phyloP scores from a whole-genome alignment of 805 yeast genomes.

The Saccharomyces eubayanus region DNA sequence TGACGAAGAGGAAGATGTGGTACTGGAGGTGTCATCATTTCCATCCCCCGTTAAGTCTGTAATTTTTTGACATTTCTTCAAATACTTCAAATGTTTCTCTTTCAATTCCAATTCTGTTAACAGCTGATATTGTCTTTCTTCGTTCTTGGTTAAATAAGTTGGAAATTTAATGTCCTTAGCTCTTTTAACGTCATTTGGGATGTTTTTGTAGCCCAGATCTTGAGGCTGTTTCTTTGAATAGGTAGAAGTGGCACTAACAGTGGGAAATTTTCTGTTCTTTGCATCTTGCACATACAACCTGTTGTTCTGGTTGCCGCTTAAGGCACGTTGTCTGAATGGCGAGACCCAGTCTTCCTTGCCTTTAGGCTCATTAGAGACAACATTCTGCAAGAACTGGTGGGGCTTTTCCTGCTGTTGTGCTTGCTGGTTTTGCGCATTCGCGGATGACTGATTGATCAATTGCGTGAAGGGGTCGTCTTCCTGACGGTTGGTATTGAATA shows the following conservation, averaged over 20 bases:
- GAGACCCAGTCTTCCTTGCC: constrained; percentile 1
- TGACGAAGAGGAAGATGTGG: not conserved
- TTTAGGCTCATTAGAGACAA: not conserved
- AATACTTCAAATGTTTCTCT: constrained; percentile 17
- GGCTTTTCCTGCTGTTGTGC: not conserved
- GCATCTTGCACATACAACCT: not conserved
- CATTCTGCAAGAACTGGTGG: not conserved
- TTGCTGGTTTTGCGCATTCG: not conserved
- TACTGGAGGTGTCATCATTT: not conserved
- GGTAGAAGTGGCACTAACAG: constrained; percentile 23
- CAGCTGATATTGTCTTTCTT: constrained; percentile 18
- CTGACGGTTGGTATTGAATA: not conserved
- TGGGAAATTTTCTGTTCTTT: constrained; percentile 18
- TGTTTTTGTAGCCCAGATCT: constrained; percentile 22
- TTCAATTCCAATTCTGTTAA: constrained; percentile 16
- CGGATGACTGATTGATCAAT: not conserved
- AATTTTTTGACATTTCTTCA: constrained; percentile 20
- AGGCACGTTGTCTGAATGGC: constrained; percentile 5
- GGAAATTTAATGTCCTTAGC: constrained; percentile 30
- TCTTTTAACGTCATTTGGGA: constrained; percentile 12
- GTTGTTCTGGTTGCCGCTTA: not conserved
- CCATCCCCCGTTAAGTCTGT: not conserved
- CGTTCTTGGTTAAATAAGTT: constrained; percentile 19
- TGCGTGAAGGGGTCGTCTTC: not conserved
- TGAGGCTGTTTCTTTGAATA: constrained; percentile 13